A percentile compares a stretch with the other conserved stretches of the same genome.
Conservation (phyloP, 2,329 filamentous ascomycete genomes). For the Metarhizium robertsii region DNA sequence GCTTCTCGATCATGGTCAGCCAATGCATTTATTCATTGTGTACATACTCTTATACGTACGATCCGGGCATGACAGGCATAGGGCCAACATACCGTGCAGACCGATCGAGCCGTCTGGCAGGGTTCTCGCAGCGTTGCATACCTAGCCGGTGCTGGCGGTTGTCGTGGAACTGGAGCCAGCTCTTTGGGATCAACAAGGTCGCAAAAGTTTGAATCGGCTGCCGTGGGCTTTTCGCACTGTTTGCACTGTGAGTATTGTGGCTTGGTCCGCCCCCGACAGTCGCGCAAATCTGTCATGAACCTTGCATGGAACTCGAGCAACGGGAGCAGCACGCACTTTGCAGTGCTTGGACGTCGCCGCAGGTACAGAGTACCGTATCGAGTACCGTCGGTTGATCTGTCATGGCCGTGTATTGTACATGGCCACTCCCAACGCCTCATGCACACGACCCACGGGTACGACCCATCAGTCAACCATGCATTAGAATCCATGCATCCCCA, state of each 20-base stretch:
- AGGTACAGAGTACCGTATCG: not conserved
- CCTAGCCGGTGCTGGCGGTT: not conserved
- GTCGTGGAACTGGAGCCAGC: not conserved
- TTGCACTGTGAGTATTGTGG: not conserved
- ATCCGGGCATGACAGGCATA: not conserved
- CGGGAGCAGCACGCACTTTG: too few species aligned
- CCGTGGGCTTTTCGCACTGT: not conserved
- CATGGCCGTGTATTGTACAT: not conserved
- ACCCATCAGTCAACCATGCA: not conserved
- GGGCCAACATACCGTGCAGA: not conserved
- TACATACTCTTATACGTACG: not conserved
- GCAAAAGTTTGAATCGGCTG: too few species aligned
- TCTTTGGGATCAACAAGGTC: too few species aligned
- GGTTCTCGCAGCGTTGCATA: not conserved
- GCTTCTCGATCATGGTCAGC: not conserved
- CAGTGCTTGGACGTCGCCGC: not conserved
- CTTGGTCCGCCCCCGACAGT: not conserved
- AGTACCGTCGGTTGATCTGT: not conserved
- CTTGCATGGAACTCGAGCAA: not conserved
- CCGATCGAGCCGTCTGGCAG: not conserved
- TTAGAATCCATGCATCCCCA: not conserved
- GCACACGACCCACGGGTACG: not conserved
- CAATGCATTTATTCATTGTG: not conserved
- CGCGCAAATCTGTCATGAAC: not conserved
- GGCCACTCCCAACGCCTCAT: not conserved